phyloP scores from a whole-genome alignment of 768 basidiomycete genomes.

The Xanthoconium stramineum region DNA sequence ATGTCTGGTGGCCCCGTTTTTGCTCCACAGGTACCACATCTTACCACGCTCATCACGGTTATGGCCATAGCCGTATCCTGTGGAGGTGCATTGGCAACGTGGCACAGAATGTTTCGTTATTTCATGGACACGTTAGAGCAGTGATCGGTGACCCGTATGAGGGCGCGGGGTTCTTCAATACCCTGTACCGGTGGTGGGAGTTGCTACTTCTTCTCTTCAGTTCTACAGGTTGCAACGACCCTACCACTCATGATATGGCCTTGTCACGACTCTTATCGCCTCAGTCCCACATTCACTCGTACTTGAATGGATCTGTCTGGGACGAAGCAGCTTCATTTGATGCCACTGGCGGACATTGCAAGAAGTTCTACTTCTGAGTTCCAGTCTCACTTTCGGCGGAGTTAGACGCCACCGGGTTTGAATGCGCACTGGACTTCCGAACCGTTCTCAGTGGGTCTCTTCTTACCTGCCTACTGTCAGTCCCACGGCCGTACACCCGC shows the following conservation, averaged over 20 bases:
- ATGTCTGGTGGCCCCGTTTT: no score
- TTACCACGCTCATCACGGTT: neutral
- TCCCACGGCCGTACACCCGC: conserved; percentile 4
- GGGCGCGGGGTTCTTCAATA: neutral
- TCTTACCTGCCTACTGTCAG: neutral
- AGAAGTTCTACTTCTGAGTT: neutral
- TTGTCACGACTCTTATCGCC: no score
- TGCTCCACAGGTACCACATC: neutral
- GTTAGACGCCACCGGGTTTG: neutral
- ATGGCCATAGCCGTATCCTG: neutral
- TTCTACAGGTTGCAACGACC: no score
- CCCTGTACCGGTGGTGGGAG: no score
- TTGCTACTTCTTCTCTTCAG: no score
- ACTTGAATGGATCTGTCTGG: no score
- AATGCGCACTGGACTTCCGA: no score
- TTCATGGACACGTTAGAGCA: no score
- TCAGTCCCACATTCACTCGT: no score
- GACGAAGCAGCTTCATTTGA: no score
- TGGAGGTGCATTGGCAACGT: neutral
- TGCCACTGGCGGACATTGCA: neutral
- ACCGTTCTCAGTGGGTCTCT: no score
- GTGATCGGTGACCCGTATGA: neutral
- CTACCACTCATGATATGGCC: no score
- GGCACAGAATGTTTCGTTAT: neutral
- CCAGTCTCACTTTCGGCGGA: neutral